phyloP scores from a whole-genome alignment of 2,329 filamentous ascomycete genomes.

The Sclerotinia nivalis region DNA sequence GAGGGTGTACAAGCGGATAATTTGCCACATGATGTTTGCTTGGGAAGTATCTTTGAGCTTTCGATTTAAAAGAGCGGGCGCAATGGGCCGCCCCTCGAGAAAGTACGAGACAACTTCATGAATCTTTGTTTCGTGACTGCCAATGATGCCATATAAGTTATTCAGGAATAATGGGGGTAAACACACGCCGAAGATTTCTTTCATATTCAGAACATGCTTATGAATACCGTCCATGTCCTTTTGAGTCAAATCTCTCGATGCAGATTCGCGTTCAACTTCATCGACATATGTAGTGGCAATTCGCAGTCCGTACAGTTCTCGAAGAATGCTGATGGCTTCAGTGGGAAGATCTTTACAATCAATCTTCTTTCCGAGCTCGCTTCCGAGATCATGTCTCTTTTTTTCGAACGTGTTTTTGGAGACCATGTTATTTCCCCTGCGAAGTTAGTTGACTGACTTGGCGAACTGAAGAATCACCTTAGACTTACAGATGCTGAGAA shows the following conservation, averaged over 20 bases:
- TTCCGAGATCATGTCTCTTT: neutral
- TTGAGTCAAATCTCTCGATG: neutral
- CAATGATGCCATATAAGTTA: neutral
- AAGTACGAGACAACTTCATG: neutral
- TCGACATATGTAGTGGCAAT: neutral
- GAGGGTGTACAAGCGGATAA: neutral
- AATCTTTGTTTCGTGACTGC: neutral
- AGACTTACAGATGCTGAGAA: too few species aligned
- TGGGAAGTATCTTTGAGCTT: accelerated
- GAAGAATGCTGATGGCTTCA: neutral
- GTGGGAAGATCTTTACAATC: neutral
- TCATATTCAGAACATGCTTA: neutral
- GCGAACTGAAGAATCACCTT: neutral
- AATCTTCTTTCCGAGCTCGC: neutral
- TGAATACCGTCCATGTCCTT: neutral
- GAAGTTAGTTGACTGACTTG: neutral
- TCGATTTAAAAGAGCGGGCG: neutral
- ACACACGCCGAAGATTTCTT: neutral
- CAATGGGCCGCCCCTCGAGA: too few species aligned
- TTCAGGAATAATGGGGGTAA: neutral
- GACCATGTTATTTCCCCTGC: neutral
- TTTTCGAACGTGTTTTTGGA: neutral
- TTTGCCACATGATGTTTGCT: neutral
- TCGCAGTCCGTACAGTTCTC: neutral
- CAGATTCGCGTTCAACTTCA: neutral